Conservation (phyloP, 164 flowering plant genomes). For the Berberis vulgaris region DNA sequence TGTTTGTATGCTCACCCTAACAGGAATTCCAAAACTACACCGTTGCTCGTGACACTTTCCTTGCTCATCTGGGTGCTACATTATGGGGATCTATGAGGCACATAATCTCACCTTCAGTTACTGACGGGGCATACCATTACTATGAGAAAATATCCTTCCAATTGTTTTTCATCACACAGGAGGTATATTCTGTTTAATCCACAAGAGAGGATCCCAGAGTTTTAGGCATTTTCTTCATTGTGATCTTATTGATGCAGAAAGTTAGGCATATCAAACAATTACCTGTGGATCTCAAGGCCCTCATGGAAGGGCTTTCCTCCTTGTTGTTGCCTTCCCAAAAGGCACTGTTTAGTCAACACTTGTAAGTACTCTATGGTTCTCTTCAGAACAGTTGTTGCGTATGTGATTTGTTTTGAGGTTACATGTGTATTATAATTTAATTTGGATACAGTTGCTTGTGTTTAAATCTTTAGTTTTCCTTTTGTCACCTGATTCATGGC, state of each 20-base stretch:
- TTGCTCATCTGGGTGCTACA: slow-evolving; percentile 91
- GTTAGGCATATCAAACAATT: slow-evolving; percentile 44
- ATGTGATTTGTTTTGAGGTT: neutral
- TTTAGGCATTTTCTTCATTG: slow-evolving; percentile 3
- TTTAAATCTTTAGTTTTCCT: too few relatives aligned
- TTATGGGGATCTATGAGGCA: slow-evolving; percentile 93
- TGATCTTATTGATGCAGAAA: slow-evolving; percentile 47
- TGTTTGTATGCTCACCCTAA: slow-evolving; percentile 3
- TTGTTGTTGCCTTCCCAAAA: slow-evolving; percentile 75
- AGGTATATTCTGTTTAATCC: slow-evolving; percentile 37
- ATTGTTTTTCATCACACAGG: slow-evolving; percentile 83
- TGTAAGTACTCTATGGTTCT: neutral
- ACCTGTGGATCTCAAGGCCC: slow-evolving; percentile 69
- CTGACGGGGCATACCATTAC: slow-evolving; percentile 86
- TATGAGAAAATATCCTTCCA: slow-evolving; percentile 89
- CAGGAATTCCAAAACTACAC: slow-evolving; percentile 87
- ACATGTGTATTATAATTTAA: neutral
- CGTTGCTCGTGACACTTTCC: slow-evolving; percentile 92
- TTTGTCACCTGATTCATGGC: neutral
- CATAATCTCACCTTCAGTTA: slow-evolving; percentile 78
- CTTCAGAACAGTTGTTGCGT: neutral
- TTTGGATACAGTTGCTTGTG: neutral
- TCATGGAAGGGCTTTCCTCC: slow-evolving; percentile 79
- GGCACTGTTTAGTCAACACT: neutral
- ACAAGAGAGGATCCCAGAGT: slow-evolving; percentile 1